Evolutionary conservation across 2,329 filamentous ascomycete species (phyloP), one percentile per base, ranked within the genome.

Genomic region (Monosporascus sp.): DNA sequence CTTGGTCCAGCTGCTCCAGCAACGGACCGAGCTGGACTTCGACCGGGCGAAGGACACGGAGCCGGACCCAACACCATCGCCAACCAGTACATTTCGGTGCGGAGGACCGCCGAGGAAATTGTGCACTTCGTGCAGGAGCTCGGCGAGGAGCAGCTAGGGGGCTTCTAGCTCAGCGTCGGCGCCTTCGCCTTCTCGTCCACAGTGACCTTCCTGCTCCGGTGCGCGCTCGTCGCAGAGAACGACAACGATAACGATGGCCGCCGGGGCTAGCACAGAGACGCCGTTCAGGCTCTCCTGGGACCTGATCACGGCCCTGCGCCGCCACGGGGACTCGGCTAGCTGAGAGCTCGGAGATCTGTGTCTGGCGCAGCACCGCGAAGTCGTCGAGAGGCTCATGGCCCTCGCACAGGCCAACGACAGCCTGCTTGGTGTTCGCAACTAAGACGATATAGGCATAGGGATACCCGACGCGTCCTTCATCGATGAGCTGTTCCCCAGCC

Each of bases 281-380:
- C 74, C 75, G 0, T 63, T 80, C 9, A 64, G 65, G n/a, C 69
- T 78, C 51, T 75, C 77, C 0, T 67, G 64, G 5, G 71, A 74
- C 20, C 66, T 80, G 11, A 63, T 79, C 3, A 56, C 58, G 3
- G 63, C 70, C 2, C 64, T 81, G 16, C 68, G 67, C 14, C 56
- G 58, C 0, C 75, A 79, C 45, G 71, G 70, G 2, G 65, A 73
- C 19, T 61, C 66, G 5, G 66, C 64, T 44, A 66, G 60, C 0
- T 82, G 79, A 79, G 78, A 82, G 54, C 63, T 82, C 1, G 78
- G 71, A 0, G 77, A 81, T 48, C 69, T 77, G 5, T 81, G 78
- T 54, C 62, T 82, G 1, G 69, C 71, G 0, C 75, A 79, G 48
- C 75, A 79, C 56, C 64, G 68, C 6, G 76, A 79, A 11, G 61